Percentiles rank a stretch among this genome's conserved stretches.
Evolutionary conservation across 23 red algal genomes (phyloP).

Genomic region (Agarophyton chilense): DNA sequence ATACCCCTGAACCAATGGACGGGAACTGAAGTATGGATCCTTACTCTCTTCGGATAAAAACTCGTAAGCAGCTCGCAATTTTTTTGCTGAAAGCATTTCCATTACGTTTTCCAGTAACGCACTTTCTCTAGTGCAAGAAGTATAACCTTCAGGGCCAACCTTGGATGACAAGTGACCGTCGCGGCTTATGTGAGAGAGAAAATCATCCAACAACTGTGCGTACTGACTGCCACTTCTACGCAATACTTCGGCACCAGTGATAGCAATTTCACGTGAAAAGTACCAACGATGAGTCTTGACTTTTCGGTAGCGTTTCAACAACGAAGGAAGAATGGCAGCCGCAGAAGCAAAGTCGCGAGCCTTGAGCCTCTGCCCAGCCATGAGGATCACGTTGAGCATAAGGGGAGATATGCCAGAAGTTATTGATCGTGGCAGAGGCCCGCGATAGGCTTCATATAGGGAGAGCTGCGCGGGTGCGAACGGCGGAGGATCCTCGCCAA

Average conservation of each 20-base stretch:
- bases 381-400: slow-evolving; percentile 39
- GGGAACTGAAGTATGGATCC: slow-evolving; percentile 5
- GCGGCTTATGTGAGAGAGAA: slow-evolving; percentile 54
- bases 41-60: slow-evolving; percentile 43
- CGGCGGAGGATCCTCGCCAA: slow-evolving; percentile 21
- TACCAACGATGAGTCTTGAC: slow-evolving; percentile 50
- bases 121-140: not conserved
- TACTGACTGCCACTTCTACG: slow-evolving; percentile 9
- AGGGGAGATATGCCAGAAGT: slow-evolving; percentile 27
- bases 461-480: slow-evolving; percentile 63
- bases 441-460: slow-evolving; percentile 46
- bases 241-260: slow-evolving; percentile 59
- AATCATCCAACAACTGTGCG: slow-evolving; percentile 53
- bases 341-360: slow-evolving; percentile 65
- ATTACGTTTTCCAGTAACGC: slow-evolving; percentile 23
- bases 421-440: slow-evolving; percentile 26
- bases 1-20: slow-evolving; percentile 61
- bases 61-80: slow-evolving; percentile 29
- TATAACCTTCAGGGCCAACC: slow-evolving; percentile 42
- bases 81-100: slow-evolving; percentile 26
- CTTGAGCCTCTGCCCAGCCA: slow-evolving; percentile 48
- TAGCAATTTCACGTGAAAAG: slow-evolving; percentile 58
- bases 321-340: slow-evolving; percentile 48
- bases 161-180: slow-evolving; percentile 50
- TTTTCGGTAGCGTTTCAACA: slow-evolving; percentile 60